Conservation (phyloP, 2,329 filamentous ascomycete genomes). For the Penicillium rolfsii region DNA sequence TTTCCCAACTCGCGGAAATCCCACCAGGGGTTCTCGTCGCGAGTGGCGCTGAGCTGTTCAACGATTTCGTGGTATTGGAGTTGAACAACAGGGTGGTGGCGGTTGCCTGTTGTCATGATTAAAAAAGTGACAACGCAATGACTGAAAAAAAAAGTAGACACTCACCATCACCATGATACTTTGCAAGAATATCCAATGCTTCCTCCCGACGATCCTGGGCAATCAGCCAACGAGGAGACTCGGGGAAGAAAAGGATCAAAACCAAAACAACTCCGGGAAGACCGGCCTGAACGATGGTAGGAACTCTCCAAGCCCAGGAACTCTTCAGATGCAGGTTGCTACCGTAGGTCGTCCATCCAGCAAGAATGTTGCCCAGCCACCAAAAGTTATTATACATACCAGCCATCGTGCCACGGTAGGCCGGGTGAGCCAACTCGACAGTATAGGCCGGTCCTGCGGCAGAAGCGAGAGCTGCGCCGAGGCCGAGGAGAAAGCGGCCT, state of each 20-base stretch:
- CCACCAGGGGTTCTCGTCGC: constrained; percentile 9
- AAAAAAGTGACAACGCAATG: background rate
- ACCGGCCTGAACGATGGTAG: constrained; percentile 17
- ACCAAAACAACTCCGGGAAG: constrained; percentile 11
- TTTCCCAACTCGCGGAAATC: constrained; percentile 60
- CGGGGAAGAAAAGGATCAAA: constrained; percentile 52
- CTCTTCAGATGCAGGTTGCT: constrained; percentile 15
- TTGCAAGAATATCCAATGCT: constrained; percentile 62
- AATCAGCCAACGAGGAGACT: constrained; percentile 67
- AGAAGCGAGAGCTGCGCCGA: constrained; percentile 62
- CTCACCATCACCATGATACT: constrained; percentile 64
- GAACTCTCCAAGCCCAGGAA: constrained; percentile 34
- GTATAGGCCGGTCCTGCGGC: constrained; percentile 66
- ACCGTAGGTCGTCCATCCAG: constrained; percentile 36
- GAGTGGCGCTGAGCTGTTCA: constrained; percentile 2
- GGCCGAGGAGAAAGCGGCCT: constrained; percentile 58
- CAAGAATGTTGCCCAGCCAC: constrained; percentile 56
- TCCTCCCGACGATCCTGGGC: constrained; percentile 65
- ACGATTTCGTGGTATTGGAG: constrained; percentile 5
- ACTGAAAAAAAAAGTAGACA: background rate
- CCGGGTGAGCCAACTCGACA: constrained; percentile 65
- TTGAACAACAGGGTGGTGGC: constrained; percentile 3
- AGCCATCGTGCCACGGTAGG: constrained; percentile 63
- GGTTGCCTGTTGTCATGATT: background rate
- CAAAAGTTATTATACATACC: constrained; percentile 59